These are phyloP conservation scores for Paracoccidioides brasiliensis DNA, from an alignment of 2,329 filamentous ascomycete species.

Conservation along the genomic window DNA sequence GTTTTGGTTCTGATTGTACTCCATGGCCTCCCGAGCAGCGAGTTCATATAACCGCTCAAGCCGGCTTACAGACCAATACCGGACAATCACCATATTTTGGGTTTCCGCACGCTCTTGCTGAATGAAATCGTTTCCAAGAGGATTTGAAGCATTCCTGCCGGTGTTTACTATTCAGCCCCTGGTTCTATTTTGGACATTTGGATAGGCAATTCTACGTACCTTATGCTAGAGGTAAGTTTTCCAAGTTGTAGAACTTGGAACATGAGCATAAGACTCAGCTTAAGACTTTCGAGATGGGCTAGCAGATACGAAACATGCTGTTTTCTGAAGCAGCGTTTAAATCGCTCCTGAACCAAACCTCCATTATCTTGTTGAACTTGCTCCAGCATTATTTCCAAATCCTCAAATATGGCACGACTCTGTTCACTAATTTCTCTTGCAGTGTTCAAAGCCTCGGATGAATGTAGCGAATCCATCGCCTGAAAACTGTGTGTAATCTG, in stretches of 20 bases:
- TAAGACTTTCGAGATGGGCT: conserved; percentile 29
- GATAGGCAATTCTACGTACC: conserved; percentile 9
- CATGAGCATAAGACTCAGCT: conserved; percentile 30
- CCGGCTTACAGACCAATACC: conserved; percentile 29
- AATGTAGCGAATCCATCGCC: conserved; percentile 19
- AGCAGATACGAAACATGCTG: conserved; percentile 30
- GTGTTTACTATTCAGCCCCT: background rate
- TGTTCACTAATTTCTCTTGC: conserved; percentile 28
- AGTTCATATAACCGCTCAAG: conserved; percentile 25
- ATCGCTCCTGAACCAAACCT: conserved; percentile 22
- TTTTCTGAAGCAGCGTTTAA: conserved; percentile 31
- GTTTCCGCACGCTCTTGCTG: conserved; percentile 30
- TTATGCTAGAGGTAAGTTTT: conserved; percentile 18
- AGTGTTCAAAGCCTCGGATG: conserved; percentile 22
- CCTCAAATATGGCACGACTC: conserved; percentile 27
- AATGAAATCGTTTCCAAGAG: conserved; percentile 19
- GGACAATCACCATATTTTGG: conserved; percentile 33
- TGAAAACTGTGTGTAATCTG: conserved; percentile 24
- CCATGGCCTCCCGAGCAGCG: conserved; percentile 23
- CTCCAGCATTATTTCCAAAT: conserved; percentile 31
- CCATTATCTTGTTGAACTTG: conserved; percentile 19
- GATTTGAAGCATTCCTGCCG: conserved; percentile 11
- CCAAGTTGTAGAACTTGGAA: conserved; percentile 28
- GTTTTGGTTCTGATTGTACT: conserved; percentile 14
- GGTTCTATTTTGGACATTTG: background rate